These are phyloP conservation scores for Ajuga reptans DNA, from an alignment of 305 asterid genomes.

Conservation along the genomic window DNA sequence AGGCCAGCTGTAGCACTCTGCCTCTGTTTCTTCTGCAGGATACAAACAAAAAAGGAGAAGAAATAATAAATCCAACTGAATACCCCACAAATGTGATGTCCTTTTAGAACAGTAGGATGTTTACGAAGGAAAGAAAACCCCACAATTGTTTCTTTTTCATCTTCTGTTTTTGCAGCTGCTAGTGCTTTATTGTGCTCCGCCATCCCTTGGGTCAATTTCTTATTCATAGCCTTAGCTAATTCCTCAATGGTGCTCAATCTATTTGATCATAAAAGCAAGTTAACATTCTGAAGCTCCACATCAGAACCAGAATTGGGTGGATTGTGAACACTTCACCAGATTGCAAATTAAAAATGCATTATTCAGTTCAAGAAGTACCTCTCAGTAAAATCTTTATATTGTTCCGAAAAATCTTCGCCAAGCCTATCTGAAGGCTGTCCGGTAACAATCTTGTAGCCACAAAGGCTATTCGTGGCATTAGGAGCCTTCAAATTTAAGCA, in stretches of 20 bases:
- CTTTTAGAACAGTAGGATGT: neutral
- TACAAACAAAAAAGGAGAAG: neutral
- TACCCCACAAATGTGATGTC: neutral
- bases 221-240: constrained; percentile 67
- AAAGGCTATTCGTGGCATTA: constrained; percentile 82
- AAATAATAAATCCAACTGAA: constrained; percentile 1
- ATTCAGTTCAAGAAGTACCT: constrained; percentile 39
- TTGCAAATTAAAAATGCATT: neutral
- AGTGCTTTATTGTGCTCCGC: constrained; percentile 85
- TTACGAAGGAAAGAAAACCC: constrained; percentile 24
- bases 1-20: constrained; percentile 82
- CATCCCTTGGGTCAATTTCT: constrained; percentile 95
- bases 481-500: constrained; percentile 50
- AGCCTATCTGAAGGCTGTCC: constrained; percentile 98
- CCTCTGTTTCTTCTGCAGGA: constrained; percentile 73
- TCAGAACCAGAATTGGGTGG: neutral
- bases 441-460: constrained; percentile 92
- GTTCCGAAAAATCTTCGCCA: constrained; percentile 92
- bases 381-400: constrained; percentile 71
- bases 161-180: constrained; percentile 82
- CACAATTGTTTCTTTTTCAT: constrained; percentile 69
- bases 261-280: constrained; percentile 27
- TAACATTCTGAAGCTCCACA: constrained; percentile 8
- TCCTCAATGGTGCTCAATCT: constrained; percentile 80
- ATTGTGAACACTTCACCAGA: neutral